Evolutionary conservation across 1,284 basidiomycete species (phyloP).

Genomic region (Ceratobasidium theobromae): DNA sequence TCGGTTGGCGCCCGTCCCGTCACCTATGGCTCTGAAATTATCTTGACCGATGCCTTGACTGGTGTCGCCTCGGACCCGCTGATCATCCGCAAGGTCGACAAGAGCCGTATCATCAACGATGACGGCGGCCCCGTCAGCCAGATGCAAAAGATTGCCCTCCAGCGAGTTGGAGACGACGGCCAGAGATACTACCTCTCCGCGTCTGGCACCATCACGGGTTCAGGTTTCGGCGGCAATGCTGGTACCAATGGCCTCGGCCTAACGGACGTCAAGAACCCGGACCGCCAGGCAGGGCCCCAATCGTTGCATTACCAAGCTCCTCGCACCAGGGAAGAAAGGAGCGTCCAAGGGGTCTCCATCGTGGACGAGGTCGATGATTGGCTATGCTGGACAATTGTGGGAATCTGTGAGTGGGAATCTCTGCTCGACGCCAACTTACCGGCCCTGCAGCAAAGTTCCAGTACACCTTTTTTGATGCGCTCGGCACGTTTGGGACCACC

Average conservation of each 20-base stretch:
- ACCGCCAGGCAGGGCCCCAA: constrained; percentile 72
- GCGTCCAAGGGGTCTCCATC: constrained; percentile 62
- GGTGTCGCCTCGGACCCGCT: constrained; percentile 85
- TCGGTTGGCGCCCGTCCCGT: constrained; percentile 53
- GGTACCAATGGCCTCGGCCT: constrained; percentile 16
- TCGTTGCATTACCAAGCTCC: constrained; percentile 75
- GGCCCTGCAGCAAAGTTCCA: constrained; percentile 74
- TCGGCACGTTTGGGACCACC: constrained; percentile 71
- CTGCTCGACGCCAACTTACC: constrained; percentile 34
- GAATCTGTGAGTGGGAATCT: constrained; percentile 71
- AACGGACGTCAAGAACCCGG: constrained; percentile 32
- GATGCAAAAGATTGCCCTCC: constrained; percentile 93
- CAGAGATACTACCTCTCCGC: constrained; percentile 80
- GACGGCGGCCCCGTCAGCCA: constrained; percentile 91
- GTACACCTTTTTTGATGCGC: constrained; percentile 91
- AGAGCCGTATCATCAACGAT: constrained; percentile 70
- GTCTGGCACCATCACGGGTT: constrained; percentile 43
- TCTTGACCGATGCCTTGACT: constrained; percentile 79
- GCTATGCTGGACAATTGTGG: constrained; percentile 93
- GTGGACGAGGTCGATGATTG: constrained; percentile 91
- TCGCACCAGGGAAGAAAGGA: constrained; percentile 69
- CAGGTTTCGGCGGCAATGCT: constrained; percentile 27
- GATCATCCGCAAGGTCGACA: constrained; percentile 90
- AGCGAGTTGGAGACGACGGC: constrained; percentile 67
- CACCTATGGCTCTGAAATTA: constrained; percentile 88